These are phyloP conservation scores for Coemansia sp. DNA, from an alignment of 192 early-diverging fungal species.

Conservation along the genomic window DNA sequence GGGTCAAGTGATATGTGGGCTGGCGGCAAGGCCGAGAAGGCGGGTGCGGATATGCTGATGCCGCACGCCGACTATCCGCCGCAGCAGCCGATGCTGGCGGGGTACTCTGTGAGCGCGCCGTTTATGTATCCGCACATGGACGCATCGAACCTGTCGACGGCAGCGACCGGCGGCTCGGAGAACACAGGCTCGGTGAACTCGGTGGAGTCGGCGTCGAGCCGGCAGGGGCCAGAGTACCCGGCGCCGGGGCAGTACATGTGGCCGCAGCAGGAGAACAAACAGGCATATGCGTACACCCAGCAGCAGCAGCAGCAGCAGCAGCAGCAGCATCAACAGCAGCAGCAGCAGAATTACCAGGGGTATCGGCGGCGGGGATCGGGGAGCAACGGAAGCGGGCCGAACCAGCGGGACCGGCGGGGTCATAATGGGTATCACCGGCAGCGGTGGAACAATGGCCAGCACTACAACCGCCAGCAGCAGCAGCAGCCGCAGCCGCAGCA, in stretches of 20 bases:
- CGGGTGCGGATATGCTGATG: slow-evolving; percentile 8
- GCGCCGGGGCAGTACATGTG: slow-evolving; percentile 28
- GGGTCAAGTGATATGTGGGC: not conserved
- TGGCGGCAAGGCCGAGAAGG: not conserved
- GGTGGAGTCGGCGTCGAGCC: slow-evolving; percentile 32
- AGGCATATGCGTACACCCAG: not conserved
- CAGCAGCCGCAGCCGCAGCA: not conserved
- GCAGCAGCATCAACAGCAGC: slow-evolving; percentile 8
- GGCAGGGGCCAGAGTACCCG: slow-evolving; percentile 7
- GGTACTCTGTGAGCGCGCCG: slow-evolving; percentile 19
- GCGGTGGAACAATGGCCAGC: slow-evolving; percentile 23
- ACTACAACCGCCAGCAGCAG: slow-evolving; percentile 14
- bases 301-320: slow-evolving; percentile 7
- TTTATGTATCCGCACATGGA: slow-evolving; percentile 46
- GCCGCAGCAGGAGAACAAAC: slow-evolving; percentile 16
- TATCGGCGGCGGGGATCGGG: slow-evolving; percentile 32
- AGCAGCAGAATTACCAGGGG: slow-evolving; percentile 1
- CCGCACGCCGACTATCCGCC: slow-evolving; percentile 19
- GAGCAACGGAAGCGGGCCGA: slow-evolving; percentile 7
- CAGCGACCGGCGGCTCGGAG: slow-evolving; percentile 43
- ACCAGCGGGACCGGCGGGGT: slow-evolving; percentile 26
- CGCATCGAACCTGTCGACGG: slow-evolving; percentile 35
- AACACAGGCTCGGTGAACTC: slow-evolving; percentile 49
- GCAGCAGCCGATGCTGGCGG: slow-evolving; percentile 24
- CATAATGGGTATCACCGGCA: slow-evolving; percentile 26